These are phyloP conservation scores for Nicotiana otophora DNA, from an alignment of 257 asterid species.

Conservation along the genomic window DNA sequence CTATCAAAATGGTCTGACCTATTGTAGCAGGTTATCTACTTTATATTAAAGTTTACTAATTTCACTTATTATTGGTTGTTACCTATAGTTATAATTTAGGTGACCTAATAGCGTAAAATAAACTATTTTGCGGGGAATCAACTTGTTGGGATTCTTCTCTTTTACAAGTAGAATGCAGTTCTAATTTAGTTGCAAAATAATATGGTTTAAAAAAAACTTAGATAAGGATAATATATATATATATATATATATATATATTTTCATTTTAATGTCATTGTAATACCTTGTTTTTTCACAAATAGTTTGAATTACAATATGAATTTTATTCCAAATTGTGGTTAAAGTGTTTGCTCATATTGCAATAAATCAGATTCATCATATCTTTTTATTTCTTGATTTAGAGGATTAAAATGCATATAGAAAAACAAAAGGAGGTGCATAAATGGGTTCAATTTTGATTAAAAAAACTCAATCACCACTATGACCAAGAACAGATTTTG, in stretches of 20 bases:
- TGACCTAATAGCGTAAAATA: neutral
- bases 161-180: neutral
- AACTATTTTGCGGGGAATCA: neutral
- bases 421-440: neutral
- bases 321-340: neutral
- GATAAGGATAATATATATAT: too few relatives aligned
- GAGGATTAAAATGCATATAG: neutral
- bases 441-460: too few relatives aligned
- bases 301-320: neutral
- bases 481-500: neutral
- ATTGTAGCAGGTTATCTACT: neutral
- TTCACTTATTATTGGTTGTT: neutral
- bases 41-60: neutral
- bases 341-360: neutral
- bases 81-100: neutral
- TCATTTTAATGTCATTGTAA: too few relatives aligned
- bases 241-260: too few relatives aligned
- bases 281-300: neutral
- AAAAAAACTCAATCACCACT: neutral
- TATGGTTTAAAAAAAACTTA: neutral
- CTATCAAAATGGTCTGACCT: neutral
- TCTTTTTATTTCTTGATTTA: neutral
- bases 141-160: neutral
- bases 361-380: neutral
- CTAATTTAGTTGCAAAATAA: conserved; percentile 6